phyloP scores from a whole-genome alignment of 2,329 filamentous ascomycete genomes.

The Didymella pinodella region DNA sequence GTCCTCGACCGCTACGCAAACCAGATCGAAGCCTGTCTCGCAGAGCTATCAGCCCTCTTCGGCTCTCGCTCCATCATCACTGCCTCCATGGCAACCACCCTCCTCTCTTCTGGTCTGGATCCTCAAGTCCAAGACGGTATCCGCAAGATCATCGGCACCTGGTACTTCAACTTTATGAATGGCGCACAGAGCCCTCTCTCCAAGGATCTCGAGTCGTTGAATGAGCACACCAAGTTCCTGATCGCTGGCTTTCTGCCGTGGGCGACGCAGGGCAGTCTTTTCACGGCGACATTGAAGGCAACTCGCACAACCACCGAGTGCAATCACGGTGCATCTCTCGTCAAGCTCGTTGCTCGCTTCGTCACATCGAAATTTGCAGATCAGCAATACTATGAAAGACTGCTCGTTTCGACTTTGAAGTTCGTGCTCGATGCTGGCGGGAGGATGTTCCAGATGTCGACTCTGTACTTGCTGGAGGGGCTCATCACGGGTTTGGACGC shows the following conservation, averaged over 20 bases:
- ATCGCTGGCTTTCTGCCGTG: slow-evolving; percentile 56
- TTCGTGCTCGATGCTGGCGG: slow-evolving; percentile 48
- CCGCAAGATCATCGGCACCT: slow-evolving; percentile 56
- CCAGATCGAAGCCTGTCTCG: slow-evolving; percentile 57
- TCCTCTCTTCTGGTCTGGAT: slow-evolving; percentile 54
- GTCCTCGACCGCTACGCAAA: slow-evolving; percentile 59
- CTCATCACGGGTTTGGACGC: slow-evolving; percentile 46
- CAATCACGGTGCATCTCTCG: slow-evolving; percentile 52
- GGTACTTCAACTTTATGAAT: slow-evolving; percentile 51
- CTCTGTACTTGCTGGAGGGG: slow-evolving; percentile 55
- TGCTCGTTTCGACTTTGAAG: slow-evolving; percentile 46
- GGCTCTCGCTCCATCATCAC: slow-evolving; percentile 48
- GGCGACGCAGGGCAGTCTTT: slow-evolving; percentile 56
- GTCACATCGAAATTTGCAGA: slow-evolving; percentile 24
- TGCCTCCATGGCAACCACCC: slow-evolving; percentile 52
- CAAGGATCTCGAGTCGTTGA: slow-evolving; percentile 6
- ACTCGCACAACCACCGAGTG: slow-evolving; percentile 44
- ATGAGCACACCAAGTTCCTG: slow-evolving; percentile 49
- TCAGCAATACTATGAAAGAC: slow-evolving; percentile 20
- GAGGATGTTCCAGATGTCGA: slow-evolving; percentile 53
- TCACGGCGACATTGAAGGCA: slow-evolving; percentile 51
- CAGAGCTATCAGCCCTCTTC: slow-evolving; percentile 53
- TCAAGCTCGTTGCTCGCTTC: slow-evolving; percentile 47
- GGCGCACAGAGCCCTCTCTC: slow-evolving; percentile 9
- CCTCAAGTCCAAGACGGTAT: slow-evolving; percentile 56